Base-by-base conservation (phyloP, 108 stramenopile genomes). In the Cyclotella choctawhatcheeana region DNA sequence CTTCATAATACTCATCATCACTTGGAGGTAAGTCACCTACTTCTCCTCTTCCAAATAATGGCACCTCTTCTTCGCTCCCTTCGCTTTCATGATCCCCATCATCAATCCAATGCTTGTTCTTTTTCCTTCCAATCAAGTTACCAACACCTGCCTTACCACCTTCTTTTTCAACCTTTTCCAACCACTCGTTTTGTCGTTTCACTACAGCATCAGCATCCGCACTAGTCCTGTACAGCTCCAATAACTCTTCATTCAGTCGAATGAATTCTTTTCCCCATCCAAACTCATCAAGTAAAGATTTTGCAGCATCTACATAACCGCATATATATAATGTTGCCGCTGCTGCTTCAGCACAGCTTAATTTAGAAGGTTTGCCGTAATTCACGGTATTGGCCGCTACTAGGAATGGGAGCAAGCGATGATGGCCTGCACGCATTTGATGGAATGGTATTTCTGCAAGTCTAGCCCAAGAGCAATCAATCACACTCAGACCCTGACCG, bases 361-460 rank as follows among this genome's bases (percentile, higher is more conserved):
- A 64, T 69, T 93, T 93, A 44, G 88, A 84, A n/a, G 97, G 97
- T 64, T 82, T 82, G 7, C 99, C 99, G 79, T 99, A 99, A 84
- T 99, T 99, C 14, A 99, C 98, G 24, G 89, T 86, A 73, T 99
- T 99, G 8, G 97, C 98, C 1, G 98, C 98, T n/a, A 99, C 98
- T 45, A 99, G 82, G 45, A 97, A 97, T 12, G 99, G 99, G 13
- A 99, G 81, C 0, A 97, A 80, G n/a, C 99, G 96, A 68, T 96
- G 97, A 67, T 97, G 95, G 4, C 96, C 96, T 5, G 90, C 77
- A 44, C 86, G 82, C 90, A 99, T 94, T 73, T 96, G 92, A 8
- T 77, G 44, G 73, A 99, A 97, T 5, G 97, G 98, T 22, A 99
- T 92, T 70, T 97, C 97, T 54, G 89, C 89, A 27, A 98, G 64